Evolutionary conservation across 2,329 filamentous ascomycete species (phyloP).

Genomic region (Bipolaris bicolor): DNA sequence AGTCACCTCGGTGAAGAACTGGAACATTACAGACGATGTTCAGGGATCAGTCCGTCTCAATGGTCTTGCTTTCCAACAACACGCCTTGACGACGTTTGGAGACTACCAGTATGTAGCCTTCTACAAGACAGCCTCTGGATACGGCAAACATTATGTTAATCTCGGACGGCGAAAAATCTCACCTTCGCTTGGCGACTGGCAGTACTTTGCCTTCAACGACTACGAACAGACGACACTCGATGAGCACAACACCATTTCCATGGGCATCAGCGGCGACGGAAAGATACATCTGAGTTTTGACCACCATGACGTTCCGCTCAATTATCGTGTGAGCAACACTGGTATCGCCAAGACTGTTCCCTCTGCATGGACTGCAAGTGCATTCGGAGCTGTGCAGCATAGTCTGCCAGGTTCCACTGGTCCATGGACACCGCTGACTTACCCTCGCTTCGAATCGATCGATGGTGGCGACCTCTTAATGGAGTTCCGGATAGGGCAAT

Average conservation of each 20-base stretch:
- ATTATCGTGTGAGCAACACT: slow-evolving; percentile 41
- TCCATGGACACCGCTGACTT: slow-evolving; percentile 53
- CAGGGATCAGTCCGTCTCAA: slow-evolving; percentile 52
- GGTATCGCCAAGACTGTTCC: slow-evolving; percentile 42
- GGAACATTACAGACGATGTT: slow-evolving; percentile 43
- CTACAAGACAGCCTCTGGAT: slow-evolving; percentile 47
- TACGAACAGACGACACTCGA: slow-evolving; percentile 59
- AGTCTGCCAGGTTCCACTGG: slow-evolving; percentile 39
- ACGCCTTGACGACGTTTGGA: slow-evolving; percentile 55
- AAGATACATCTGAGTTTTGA: slow-evolving; percentile 62
- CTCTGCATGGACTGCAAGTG: slow-evolving; percentile 33
- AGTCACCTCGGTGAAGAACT: slow-evolving; percentile 33
- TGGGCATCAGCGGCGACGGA: slow-evolving; percentile 60
- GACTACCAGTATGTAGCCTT: slow-evolving; percentile 59
- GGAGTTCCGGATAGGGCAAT: slow-evolving; percentile 59
- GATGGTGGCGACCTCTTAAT: slow-evolving; percentile 52
- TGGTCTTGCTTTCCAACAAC: slow-evolving; percentile 58
- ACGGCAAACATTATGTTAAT: slow-evolving; percentile 51
- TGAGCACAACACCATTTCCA: slow-evolving; percentile 61
- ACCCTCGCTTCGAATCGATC: slow-evolving; percentile 56
- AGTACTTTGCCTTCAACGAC: slow-evolving; percentile 57
- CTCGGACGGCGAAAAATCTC: slow-evolving; percentile 55
- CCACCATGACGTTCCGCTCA: slow-evolving; percentile 53
- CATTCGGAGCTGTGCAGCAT: slow-evolving; percentile 39
- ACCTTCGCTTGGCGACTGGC: slow-evolving; percentile 48